These are phyloP conservation scores for Paecilomyces fulvus DNA, from an alignment of 2,329 filamentous ascomycete genomes.

Conservation along the genomic window DNA sequence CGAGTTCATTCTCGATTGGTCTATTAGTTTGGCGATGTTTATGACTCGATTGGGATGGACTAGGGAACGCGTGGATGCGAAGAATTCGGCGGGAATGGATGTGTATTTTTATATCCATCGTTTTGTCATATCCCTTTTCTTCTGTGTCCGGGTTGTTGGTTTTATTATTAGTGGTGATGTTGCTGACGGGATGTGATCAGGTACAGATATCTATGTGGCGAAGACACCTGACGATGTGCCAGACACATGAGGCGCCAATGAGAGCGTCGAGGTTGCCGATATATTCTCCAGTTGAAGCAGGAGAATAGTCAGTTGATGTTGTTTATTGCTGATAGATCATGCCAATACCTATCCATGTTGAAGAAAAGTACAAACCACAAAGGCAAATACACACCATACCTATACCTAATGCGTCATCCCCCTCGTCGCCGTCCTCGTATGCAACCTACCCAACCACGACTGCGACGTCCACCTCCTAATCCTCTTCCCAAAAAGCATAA, in stretches of 20 bases:
- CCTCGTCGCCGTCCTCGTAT: conserved; percentile 27
- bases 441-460: conserved; percentile 43
- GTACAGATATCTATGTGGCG: not conserved
- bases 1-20: no score
- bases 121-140: not conserved
- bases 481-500: conserved; percentile 44
- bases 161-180: no score
- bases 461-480: conserved; percentile 39
- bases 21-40: no score
- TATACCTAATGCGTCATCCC: conserved; percentile 20
- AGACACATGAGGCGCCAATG: no score
- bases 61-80: no score
- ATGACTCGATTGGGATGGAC: no score
- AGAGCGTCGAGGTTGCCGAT: no score
- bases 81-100: not conserved
- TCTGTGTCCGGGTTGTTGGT: not conserved
- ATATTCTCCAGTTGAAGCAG: no score
- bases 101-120: not conserved
- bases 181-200: not conserved
- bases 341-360: not conserved
- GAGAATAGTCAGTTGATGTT: no score
- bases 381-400: not conserved
- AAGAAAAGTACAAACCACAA: not conserved
- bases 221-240: not conserved
- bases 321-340: not conserved